These are phyloP conservation scores for Ophiocordyceps unilateralis DNA, from an alignment of 2,329 filamentous ascomycete species.

Conservation along the genomic window DNA sequence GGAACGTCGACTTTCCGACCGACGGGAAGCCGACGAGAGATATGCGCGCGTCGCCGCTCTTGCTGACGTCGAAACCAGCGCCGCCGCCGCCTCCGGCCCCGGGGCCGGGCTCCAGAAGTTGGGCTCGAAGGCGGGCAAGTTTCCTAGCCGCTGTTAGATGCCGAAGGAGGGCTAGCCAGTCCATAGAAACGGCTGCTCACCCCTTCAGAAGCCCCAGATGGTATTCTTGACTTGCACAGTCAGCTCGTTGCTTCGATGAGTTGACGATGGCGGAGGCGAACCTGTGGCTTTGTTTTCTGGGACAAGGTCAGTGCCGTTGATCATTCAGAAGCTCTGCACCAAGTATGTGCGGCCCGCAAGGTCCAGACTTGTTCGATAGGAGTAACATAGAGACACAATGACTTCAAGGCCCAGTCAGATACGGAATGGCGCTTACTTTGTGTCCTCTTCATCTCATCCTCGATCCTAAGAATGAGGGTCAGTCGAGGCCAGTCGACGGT, in stretches of 20 bases:
- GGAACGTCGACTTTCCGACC: conserved; percentile 93
- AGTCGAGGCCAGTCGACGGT: conserved; percentile 5
- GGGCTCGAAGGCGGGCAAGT: conserved; percentile 82
- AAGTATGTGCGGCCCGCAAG: background rate
- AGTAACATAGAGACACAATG: background rate
- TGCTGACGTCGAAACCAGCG: conserved; percentile 82
- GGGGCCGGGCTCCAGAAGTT: conserved; percentile 76
- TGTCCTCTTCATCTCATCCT: conserved; percentile 98
- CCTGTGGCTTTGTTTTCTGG: conserved; percentile 97
- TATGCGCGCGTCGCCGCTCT: conserved; percentile 91
- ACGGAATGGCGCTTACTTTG: conserved; percentile 52
- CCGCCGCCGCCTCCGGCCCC: conserved; percentile 66
- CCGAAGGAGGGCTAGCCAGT: too few species aligned
- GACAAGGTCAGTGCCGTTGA: conserved; percentile 10
- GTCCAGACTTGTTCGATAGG: too few species aligned
- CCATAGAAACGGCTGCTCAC: conserved; percentile 29
- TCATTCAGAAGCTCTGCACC: background rate
- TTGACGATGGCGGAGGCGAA: conserved; percentile 17
- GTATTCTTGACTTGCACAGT: conserved; percentile 49
- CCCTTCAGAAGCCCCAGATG: conserved; percentile 95
- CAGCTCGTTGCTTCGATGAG: background rate
- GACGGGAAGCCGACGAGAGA: conserved; percentile 97
- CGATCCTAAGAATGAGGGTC: conserved; percentile 52
- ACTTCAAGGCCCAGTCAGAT: too few species aligned
- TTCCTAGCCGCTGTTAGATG: conserved; percentile 43